Base-by-base conservation (phyloP, 139 green algal species). In the Chlamydomonas schloesseri region DNA sequence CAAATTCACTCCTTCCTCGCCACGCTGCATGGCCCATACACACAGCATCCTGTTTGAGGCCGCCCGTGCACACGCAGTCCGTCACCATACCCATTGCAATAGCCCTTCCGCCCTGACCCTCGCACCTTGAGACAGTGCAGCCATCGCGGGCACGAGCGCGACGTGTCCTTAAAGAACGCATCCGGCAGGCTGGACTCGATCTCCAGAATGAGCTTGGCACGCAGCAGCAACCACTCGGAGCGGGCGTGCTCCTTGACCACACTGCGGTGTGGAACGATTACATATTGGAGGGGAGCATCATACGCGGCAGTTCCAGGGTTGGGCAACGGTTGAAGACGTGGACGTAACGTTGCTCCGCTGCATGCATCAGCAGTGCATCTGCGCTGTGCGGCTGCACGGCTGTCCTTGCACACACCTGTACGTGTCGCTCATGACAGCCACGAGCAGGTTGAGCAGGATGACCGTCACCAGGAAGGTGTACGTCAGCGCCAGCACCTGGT, bases 381-480 rank as follows among this genome's bases (percentile, higher is more conserved):
- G n/a, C n/a, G n/a, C n/a, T n/a, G n/a, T n/a, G n/a, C n/a, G n/a
- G n/a, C n/a, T n/a, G n/a, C n/a, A n/a, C n/a, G n/a, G n/a, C n/a
- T n/a, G n/a, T n/a, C n/a, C n/a, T n/a, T n/a, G n/a, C n/a, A 11
- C 73, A 13, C 26, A 81, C 64, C 62, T 73, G 77, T 84, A 84
- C 13, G 77, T 84, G 77, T 84, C 77, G 37, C 62, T 74, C 77
- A 84, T 84, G 77, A 84, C 64, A 62, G 77, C 77, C 42, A 84
- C 64, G 18, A 84, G 37, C 62, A 84, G 60, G 77, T 84, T 84
- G 58, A 84, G 64, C 62, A 84, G 62, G 77, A 84, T 84, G 42
- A 84, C 77, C 8, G 77, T 74, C 34, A 84, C 62, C 37, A 84
- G 77, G 64, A 84, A 84, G 14, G 77, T 84, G 58, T 74, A 84